Evolutionary conservation across 768 basidiomycete species (phyloP).

Genomic region (Suillus variegatus): DNA sequence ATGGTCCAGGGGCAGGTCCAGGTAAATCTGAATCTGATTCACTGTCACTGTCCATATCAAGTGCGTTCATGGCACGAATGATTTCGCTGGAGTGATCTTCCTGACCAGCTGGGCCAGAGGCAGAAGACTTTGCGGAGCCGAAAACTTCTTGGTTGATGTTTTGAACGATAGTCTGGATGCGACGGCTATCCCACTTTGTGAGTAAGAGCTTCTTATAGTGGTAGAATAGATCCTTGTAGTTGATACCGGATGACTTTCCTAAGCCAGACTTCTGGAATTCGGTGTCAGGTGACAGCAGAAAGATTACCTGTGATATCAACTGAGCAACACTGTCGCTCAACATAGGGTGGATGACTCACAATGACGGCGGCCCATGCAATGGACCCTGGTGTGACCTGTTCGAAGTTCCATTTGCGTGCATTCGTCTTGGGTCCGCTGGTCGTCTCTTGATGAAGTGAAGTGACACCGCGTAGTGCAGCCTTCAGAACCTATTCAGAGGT

Average conservation of each 20-base stretch:
- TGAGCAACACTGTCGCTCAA: neutral
- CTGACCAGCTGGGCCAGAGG: neutral
- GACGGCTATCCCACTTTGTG: neutral
- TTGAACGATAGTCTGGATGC: neutral
- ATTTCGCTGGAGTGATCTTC: neutral
- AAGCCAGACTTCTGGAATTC: slow-evolving; percentile 1
- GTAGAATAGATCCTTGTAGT: slow-evolving; percentile 5
- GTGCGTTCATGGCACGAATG: neutral
- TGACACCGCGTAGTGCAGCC: neutral
- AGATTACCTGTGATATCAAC: neutral
- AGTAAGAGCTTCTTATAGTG: slow-evolving; percentile 8
- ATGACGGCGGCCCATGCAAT: slow-evolving; percentile 4
- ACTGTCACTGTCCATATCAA: neutral
- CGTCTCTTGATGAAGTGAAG: neutral
- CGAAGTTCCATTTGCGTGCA: neutral
- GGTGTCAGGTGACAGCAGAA: slow-evolving; percentile 1
- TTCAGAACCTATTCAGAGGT: slow-evolving; percentile 5
- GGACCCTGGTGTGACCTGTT: slow-evolving; percentile 1
- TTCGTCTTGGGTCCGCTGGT: neutral
- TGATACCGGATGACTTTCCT: slow-evolving; percentile 1
- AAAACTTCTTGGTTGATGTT: slow-evolving; percentile 4
- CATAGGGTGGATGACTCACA: neutral
- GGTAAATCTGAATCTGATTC: no score
- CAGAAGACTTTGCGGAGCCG: neutral
- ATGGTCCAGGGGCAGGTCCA: no score